These are phyloP conservation scores for Tricharina praecox DNA, from an alignment of 495 filamentous ascomycete genomes.

Conservation along the genomic window DNA sequence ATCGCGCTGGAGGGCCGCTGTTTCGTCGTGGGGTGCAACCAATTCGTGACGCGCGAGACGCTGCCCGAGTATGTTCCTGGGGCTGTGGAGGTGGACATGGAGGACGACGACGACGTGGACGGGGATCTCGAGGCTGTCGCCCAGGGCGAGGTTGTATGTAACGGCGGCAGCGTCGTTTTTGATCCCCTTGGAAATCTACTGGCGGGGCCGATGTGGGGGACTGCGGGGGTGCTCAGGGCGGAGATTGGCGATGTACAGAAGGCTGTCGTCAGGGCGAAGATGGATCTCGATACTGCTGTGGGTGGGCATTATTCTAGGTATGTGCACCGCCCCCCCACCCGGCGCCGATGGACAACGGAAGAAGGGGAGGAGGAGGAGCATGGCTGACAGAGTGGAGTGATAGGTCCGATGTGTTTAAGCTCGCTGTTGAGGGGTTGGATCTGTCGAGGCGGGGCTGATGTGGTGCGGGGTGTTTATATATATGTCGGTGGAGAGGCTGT, in stretches of 20 bases:
- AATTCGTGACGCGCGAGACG: slow-evolving; percentile 40
- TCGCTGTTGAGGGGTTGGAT: slow-evolving; percentile 17
- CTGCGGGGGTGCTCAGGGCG: slow-evolving; percentile 37
- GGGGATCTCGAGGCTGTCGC: neutral
- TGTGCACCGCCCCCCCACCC: neutral
- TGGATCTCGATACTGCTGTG: slow-evolving; percentile 35
- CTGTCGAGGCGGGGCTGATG: too few relatives aligned
- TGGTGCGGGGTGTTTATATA: too few relatives aligned
- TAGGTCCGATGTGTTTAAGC: slow-evolving; percentile 16
- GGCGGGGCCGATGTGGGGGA: slow-evolving; percentile 69
- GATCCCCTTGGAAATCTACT: slow-evolving; percentile 62
- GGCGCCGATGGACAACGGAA: slow-evolving; percentile 28
- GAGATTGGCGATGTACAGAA: slow-evolving; percentile 36
- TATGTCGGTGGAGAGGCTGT: too few relatives aligned
- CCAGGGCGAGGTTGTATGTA: slow-evolving; percentile 31
- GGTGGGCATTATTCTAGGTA: slow-evolving; percentile 28
- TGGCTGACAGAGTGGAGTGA: slow-evolving; percentile 27
- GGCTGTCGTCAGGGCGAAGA: slow-evolving; percentile 30
- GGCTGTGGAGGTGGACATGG: neutral
- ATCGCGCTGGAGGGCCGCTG: slow-evolving; percentile 64
- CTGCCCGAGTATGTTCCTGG: slow-evolving; percentile 7
- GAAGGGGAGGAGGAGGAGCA: slow-evolving; percentile 36
- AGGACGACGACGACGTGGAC: neutral
- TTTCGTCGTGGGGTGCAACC: slow-evolving; percentile 77
- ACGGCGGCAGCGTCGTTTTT: slow-evolving; percentile 71